These are phyloP conservation scores for Osmanthus fragrans DNA, from an alignment of 257 asterid species.

Conservation along the genomic window DNA sequence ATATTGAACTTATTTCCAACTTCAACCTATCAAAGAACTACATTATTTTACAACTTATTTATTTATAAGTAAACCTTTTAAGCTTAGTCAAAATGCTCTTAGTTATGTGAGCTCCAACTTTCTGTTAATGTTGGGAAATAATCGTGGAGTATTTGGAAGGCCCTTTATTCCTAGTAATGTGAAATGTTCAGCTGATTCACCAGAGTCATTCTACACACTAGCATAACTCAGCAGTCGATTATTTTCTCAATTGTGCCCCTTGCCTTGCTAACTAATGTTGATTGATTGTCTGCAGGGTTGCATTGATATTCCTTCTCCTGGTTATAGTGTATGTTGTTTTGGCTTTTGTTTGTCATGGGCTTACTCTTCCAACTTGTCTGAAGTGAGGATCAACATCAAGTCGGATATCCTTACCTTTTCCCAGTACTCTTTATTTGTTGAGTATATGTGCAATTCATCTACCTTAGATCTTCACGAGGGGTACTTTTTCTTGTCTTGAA, in stretches of 20 bases:
- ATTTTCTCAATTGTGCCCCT: slow-evolving; percentile 3
- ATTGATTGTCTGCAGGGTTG: slow-evolving; percentile 48
- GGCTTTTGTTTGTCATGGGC: slow-evolving; percentile 90
- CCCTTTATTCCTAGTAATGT: slow-evolving; percentile 13
- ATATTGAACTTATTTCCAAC: neutral
- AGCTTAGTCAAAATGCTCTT: neutral
- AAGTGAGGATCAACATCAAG: slow-evolving; percentile 44
- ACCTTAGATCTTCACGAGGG: slow-evolving; percentile 28
- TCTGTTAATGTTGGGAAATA: neutral
- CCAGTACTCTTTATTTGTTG: slow-evolving; percentile 19
- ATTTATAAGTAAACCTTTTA: neutral
- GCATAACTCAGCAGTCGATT: slow-evolving; percentile 9
- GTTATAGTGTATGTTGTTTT: slow-evolving; percentile 62
- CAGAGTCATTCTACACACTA: neutral
- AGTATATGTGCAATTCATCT: slow-evolving; percentile 23
- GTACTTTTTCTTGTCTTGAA: slow-evolving; percentile 8
- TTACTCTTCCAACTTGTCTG: slow-evolving; percentile 77
- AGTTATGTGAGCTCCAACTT: neutral
- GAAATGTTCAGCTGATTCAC: slow-evolving; percentile 5
- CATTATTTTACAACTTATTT: neutral
- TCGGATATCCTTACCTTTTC: slow-evolving; percentile 25
- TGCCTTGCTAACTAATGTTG: slow-evolving; percentile 21
- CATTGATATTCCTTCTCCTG: slow-evolving; percentile 67
- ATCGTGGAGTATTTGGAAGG: neutral
- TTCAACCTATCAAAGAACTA: neutral